These are phyloP conservation scores for Aspergillus steynii DNA, from an alignment of 495 filamentous ascomycete species.

Conservation along the genomic window DNA sequence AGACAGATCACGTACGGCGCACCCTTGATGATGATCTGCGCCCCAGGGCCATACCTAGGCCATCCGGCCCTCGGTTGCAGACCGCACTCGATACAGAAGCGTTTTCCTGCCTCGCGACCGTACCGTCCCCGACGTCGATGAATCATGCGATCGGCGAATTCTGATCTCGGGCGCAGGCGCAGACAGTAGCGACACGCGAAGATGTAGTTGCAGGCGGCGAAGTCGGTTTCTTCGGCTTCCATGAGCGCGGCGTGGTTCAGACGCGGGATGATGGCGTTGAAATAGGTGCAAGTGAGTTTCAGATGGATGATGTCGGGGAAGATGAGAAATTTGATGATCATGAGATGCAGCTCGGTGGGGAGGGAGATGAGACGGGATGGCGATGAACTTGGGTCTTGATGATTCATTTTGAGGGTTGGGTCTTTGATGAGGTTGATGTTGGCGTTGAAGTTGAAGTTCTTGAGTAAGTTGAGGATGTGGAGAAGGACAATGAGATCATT, in stretches of 20 bases:
- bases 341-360: conserved; percentile 58
- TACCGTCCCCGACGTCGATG: conserved; percentile 23
- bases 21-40: conserved; percentile 26
- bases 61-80: conserved; percentile 25
- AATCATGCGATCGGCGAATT: conserved; percentile 37
- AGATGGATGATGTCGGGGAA: conserved; percentile 57
- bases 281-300: conserved; percentile 44
- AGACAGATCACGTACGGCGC: conserved; percentile 29
- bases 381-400: not conserved
- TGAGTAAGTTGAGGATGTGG: too few relatives aligned
- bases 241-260: conserved; percentile 31
- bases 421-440: conserved; percentile 55
- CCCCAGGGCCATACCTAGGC: conserved; percentile 36
- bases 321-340: conserved; percentile 55
- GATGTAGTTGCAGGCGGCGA: conserved; percentile 27
- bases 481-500: too few relatives aligned
- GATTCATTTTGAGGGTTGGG: conserved; percentile 42
- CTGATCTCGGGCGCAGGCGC: conserved; percentile 27
- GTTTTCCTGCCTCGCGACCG: conserved; percentile 24
- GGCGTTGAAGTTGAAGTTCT: too few relatives aligned
- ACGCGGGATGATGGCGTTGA: conserved; percentile 25
- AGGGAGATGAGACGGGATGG: conserved; percentile 24
- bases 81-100: conserved; percentile 43
- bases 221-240: conserved; percentile 24
- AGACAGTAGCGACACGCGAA: conserved; percentile 42